Evolutionary conservation across 2,329 filamentous ascomycete genomes (phyloP), one percentile per base, ranked within the genome.

Genomic region (Chaetomiaceae sp.): DNA sequence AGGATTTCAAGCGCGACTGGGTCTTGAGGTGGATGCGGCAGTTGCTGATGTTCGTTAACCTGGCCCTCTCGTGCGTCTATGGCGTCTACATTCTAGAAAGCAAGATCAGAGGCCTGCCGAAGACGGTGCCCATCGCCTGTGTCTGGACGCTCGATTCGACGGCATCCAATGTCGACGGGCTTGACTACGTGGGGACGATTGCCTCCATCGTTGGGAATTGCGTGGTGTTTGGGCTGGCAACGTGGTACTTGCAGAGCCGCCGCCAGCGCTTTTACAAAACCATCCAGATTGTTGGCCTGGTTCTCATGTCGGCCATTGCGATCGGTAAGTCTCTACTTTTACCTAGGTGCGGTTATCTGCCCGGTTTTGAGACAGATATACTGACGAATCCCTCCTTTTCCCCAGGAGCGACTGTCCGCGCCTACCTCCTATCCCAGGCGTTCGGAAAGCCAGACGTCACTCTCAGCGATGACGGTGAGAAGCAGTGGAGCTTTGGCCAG

Each of bases 1-100:
- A 76, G 58, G 80, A 84, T 57, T 83, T 83, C 65, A 78, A 77
- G 53, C 67, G 81, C 24, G 81, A 85, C 62, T 80, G 78, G 76
- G 77, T 85, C 0, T 65, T 85, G 40, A 70, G 80, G 37, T 84
- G 80, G 80, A 64, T 85, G 55, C 70, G 81, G 18, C 79, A 84
- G 59, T 65, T 76, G 18, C 71, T 84, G 54, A 85, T 85, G 79
- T 72, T 84, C 49, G 69, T 78, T 50, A 85, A 83, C 62, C 65
- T 84, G 50, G 70, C 69, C 1, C 70, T 85, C 12, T 78, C 75
- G 5, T 74, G 74, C 42, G 64, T 77, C 3, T 74, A 70, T 27
- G 77, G 79, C 7, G 61, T 79, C 14, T 79, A 78, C 54, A 71
- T 83, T 34, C 65, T 83, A 18, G 69, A 73, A 54, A 71, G 68